These are phyloP conservation scores for Metrosideros polymorpha DNA, from an alignment of 441 rosid species.

Conservation along the genomic window DNA sequence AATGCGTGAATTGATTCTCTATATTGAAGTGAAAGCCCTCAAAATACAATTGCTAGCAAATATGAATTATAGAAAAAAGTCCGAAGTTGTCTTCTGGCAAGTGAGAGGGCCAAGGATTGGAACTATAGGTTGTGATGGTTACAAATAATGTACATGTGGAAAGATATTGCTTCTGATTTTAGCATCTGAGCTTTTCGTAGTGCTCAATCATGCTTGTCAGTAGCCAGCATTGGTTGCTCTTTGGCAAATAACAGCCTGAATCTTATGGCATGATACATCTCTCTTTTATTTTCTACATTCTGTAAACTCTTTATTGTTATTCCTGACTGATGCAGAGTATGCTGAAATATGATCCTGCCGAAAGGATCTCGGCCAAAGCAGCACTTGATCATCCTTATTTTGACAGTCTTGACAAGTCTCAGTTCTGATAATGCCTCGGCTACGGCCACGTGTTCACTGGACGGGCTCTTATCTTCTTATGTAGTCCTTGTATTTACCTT, in stretches of 20 bases:
- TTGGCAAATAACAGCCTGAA: not conserved
- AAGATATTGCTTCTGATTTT: not conserved
- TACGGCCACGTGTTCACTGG: not conserved
- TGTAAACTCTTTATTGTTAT: not conserved
- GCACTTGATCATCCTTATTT: constrained; percentile 89
- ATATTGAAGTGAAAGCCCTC: not conserved
- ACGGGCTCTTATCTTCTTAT: not conserved
- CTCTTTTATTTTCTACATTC: not conserved
- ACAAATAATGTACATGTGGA: not conserved
- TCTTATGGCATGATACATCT: not conserved
- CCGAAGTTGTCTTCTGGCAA: not conserved
- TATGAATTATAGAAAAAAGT: not conserved
- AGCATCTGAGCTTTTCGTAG: not conserved
- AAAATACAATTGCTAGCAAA: not conserved
- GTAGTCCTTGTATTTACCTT: not conserved
- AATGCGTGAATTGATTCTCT: not conserved
- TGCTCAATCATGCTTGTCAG: not conserved
- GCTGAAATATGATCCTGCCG: constrained; percentile 81
- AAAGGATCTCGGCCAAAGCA: constrained; percentile 83
- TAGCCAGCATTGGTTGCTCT: not conserved
- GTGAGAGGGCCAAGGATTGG: not conserved
- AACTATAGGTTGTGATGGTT: not conserved
- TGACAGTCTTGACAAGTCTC: constrained; percentile 89
- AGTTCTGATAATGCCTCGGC: constrained; percentile 24
- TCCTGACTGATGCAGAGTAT: constrained; percentile 44